Evolutionary conservation across 352 stramenopile genomes (phyloP), one percentile per base, ranked within the genome.

Genomic region (Phytophthora pluvialis): DNA sequence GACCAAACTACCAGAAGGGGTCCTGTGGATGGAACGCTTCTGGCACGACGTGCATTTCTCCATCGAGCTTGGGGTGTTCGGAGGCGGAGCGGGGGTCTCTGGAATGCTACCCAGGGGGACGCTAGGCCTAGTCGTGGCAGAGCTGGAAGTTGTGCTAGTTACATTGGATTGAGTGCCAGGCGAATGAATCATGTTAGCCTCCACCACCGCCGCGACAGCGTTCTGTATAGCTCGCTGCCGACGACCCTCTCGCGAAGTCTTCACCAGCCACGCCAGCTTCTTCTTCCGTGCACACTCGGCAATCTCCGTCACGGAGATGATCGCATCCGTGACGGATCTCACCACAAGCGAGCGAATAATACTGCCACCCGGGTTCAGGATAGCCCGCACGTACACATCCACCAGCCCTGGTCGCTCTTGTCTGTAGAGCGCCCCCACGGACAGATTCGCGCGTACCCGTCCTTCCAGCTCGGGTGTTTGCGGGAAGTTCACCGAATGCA

Each of bases 401-500:
- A 84, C 73, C 7, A 70, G 45, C 29, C 67, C 64, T 45, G 72
- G 60, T 0, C 43, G 63, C 16, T 69, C 67, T 47, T 83, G 70
- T 1, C 78, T 74, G 58, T 71, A 88, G 39, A 90, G 48, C 7
- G 61, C 59, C 15, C 64, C 73, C n/a, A 79, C 54, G 0, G 81
- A 88, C 39, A 78, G 50, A 46, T 62, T 80, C 5, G 42, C 62
- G 47, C 65, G 64, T 53, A 72, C 55, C 7, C 53, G 51, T 12
- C 49, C 54, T n/a, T 67, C 60, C 32, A 84, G 32, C 54, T 67
- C 52, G 0, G 63, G 75, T 1, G 67, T 73, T 31, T 80, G 67
- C 1, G 67, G 51, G 46, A 81, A 80, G 40, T 72, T 54, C 36
- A 91, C 56, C 10, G 82, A 91, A 55, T 86, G 81, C 42, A 83